Evolutionary conservation across 1,284 basidiomycete genomes (phyloP), one percentile per base, ranked within the genome.

Genomic region (Omphalotus olearius): DNA sequence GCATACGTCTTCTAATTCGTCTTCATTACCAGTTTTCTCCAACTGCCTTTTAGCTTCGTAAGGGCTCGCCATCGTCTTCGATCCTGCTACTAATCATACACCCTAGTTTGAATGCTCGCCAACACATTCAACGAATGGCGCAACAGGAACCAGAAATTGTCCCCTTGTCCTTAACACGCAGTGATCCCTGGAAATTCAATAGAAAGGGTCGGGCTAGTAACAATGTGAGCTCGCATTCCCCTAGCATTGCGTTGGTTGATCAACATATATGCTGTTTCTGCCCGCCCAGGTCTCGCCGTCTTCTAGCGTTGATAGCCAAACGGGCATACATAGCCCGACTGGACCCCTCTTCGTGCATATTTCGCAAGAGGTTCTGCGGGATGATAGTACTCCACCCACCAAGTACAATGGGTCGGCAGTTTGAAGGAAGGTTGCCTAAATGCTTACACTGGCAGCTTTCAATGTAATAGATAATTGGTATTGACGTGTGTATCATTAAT

Each of bases 21-120:
- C 10, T 38, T 9, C n/a, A 20, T 9, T 14, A 20, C 17, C 14
- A 51, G 50, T 51, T 18, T 51, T 51, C 36, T 51, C 50, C 6
- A 51, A 51, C 20, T 45, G 50, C 23, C 45, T 51, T 28, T 23
- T 51, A 11, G 50, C 50, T 25, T 51, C 50, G 50, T 51, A 36
- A 38, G 50, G 4, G 13, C 13, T 43, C 30, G 26, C 13, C 6
- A 7, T 25, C 25, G 14, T 43, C 25, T 7, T 9, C 20, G 14
- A 43, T 14, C 5, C n/a, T 26, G 41, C 20, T 18, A 14, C 18
- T 45, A n/a, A 45, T 45, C 7, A n/a, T 4, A 16, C 2, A 5
- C 23, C 3, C 13, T 14, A 45, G 43, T 16, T 17, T 45, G 14
- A 45, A 45, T 13, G 43, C 25, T 5, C 26, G 43, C n/a, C 26